Base-by-base conservation (phyloP, 352 stramenopile species). In the Globisporangium paddicum region DNA sequence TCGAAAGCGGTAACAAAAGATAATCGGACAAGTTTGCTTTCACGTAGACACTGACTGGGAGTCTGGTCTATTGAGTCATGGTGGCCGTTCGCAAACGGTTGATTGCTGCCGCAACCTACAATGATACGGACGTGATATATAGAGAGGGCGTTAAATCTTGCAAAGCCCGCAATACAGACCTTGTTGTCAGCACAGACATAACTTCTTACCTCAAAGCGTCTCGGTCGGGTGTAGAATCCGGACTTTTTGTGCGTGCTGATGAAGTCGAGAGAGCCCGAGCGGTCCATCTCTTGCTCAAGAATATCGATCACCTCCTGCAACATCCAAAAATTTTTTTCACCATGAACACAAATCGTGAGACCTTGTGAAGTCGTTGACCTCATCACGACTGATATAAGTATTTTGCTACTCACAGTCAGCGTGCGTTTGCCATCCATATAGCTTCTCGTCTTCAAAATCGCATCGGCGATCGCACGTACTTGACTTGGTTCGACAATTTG, bases 401-500 rank as follows among this genome's bases (percentile, higher is more conserved):
- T 2, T n/a, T 16, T 26, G 25, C 9, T 34, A 34, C 32, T 5
- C 9, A 59, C 19, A 18, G 63, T 65, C 8, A 90, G 61, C 5
- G 73, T 84, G 19, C 75, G 63, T 41, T 82, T 85, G 41, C 75
- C 79, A 30, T 91, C 72, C 79, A 91, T 91, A 26, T 73, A 79
- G 8, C 55, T 73, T 0, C 73, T 67, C 21, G 67, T 49, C 41
- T 84, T 82, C 30, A 83, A 51, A 45, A 95, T 78, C 26, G 69
- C 72, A 42, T 95, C 81, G 0, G 82, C 80, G 53, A 96, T 95
- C 2, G 85, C 76, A 5, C 84, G 82, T 21, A 93, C 82, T 82
- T 97, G 90, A 37, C 86, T 93, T 1, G 77, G 60, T 60, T 97
- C 90, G 3, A 97, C 89, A 32, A 97, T 82, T 64, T 97, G 90